Evolutionary conservation across 2,329 filamentous ascomycete genomes (phyloP), one percentile per base, ranked within the genome.

Genomic region (Colletotrichum cordylinicola): DNA sequence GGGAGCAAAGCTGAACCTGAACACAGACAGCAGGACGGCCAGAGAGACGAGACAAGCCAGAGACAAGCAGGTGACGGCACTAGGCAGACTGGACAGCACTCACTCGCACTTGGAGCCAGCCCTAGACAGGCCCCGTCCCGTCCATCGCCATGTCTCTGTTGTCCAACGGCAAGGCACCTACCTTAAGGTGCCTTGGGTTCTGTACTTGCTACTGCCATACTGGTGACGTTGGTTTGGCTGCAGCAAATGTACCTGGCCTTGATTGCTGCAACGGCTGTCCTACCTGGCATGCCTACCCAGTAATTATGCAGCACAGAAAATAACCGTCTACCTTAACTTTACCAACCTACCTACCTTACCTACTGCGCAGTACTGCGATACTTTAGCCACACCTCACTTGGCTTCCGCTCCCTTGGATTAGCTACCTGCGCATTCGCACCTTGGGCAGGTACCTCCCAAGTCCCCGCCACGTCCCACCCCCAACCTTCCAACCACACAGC

Each of bases 371-470:
- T 27, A 5, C 27, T 61, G 21, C 16, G 16, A n/a, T 27, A 7
- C 56, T 61, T 56, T 27, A 27, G 39, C 29, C 65, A 33, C 52
- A 67, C 21, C 21, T 31, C 24, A 68, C 64, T 70, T 74, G 71
- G 43, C 58, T 70, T 70, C 66, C 71, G 66, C 66, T 74, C 71
- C 71, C 71, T 74, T 65, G 33, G 67, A 72, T 67, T 67, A 70
- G 39, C 39, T 48, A 48, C 39, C 39, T 48, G 39, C 9, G 18
- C 18, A n/a, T 2, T 18, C 18, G 39, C n/a, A 12, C 39, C 39
- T 48, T 9, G 39, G 39, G 39, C 39, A 48, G 39, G 39, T 48
- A n/a, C 39, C 39, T 48, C 5, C 39, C 39, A 67, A 62, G 72
- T 67, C 29, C 72, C 27, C 33, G 55, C 58, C 18, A 13, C 24